Conservation (phyloP, 164 flowering plant genomes). For the Nelumbo lutea region DNA sequence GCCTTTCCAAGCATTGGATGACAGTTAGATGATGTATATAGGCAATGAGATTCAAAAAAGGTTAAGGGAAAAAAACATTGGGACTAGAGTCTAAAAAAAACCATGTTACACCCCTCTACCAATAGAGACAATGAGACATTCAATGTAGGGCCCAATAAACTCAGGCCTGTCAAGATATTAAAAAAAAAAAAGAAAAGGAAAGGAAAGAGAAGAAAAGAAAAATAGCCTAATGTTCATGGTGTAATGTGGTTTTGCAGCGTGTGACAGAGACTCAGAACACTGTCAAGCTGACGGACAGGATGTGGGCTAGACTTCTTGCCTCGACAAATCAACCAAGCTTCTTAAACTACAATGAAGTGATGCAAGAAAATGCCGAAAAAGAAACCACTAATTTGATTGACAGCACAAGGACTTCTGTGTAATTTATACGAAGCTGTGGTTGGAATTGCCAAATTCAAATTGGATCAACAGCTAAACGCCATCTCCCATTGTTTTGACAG, state of each 20-base stretch:
- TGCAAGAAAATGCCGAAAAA: conserved; percentile 3
- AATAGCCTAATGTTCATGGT: background rate
- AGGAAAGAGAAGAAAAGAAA: no score
- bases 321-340: conserved; percentile 72
- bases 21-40: no score
- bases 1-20: no score
- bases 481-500: background rate
- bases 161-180: no score
- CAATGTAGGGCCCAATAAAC: no score
- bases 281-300: conserved; percentile 54
- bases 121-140: no score
- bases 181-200: no score
- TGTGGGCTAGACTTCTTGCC: conserved; percentile 68
- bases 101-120: no score
- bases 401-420: background rate
- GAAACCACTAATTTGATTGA: background rate
- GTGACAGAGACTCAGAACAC: conserved; percentile 44
- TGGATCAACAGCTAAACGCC: background rate
- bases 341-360: conserved; percentile 22
- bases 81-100: no score
- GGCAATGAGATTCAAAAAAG: no score
- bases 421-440: background rate
- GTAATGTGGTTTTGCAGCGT: conserved; percentile 32
- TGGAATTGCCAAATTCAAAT: background rate
- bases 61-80: no score